A percentile compares a stretch with the other conserved stretches of the same genome.
These are phyloP conservation scores for Nakazawaea wickerhamii DNA, from an alignment of 805 yeast species.

Conservation along the genomic window DNA sequence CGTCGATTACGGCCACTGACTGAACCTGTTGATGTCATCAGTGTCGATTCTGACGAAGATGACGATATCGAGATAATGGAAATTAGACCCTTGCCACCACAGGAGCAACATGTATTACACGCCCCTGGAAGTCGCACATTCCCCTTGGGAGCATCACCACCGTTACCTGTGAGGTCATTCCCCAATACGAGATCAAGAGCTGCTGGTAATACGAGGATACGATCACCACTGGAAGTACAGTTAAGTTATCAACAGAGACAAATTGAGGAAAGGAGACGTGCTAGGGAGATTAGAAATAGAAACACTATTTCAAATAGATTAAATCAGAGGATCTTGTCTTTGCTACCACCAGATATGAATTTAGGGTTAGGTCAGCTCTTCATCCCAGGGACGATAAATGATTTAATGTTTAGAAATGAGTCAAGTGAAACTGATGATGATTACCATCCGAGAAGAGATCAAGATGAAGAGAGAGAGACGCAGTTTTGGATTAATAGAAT, in stretches of 20 bases:
- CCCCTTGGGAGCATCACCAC: slow-evolving; percentile 1
- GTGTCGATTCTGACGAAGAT: background rate
- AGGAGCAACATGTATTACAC: slow-evolving; percentile 2
- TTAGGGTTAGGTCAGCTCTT: slow-evolving; percentile 5
- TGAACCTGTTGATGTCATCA: background rate
- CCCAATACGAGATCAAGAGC: slow-evolving; percentile 2
- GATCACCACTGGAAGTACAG: slow-evolving; percentile 7
- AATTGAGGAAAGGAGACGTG: slow-evolving; percentile 3
- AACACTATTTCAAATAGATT: background rate
- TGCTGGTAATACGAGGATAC: slow-evolving; percentile 6
- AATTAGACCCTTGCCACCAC: no score
- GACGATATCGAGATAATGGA: slow-evolving; percentile 2
- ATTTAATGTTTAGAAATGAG: slow-evolving; percentile 4
- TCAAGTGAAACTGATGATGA: slow-evolving; percentile 3
- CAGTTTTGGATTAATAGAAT: slow-evolving; percentile 11
- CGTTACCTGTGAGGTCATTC: background rate
- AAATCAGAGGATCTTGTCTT: background rate
- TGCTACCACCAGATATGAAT: slow-evolving; percentile 1
- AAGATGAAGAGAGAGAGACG: slow-evolving; percentile 5
- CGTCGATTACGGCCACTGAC: no score
- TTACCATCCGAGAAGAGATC: background rate
- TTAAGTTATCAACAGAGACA: slow-evolving; percentile 1
- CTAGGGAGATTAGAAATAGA: background rate
- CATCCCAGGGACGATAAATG: slow-evolving; percentile 5
- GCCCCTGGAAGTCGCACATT: slow-evolving; percentile 9